Base-by-base conservation (phyloP, 2,329 filamentous ascomycete genomes). In the Lachnellula subtilissima region DNA sequence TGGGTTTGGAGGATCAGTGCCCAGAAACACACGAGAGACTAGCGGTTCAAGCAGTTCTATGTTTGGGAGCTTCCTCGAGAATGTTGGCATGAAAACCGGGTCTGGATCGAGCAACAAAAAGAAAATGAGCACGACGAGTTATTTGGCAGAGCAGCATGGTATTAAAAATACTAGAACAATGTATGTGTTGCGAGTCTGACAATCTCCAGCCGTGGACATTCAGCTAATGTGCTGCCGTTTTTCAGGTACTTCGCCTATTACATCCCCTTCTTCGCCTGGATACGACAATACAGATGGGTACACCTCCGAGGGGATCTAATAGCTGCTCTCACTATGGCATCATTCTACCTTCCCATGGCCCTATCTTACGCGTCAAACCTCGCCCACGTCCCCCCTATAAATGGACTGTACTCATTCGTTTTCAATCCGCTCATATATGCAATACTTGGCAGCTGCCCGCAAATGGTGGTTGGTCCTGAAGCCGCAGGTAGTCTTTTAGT, bases 311-410 rank as follows among this genome's bases (percentile, higher is more conserved):
- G 94, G 48, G 94, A 99, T 72, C 75, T 97, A 17, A 78, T 96
- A 14, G 88, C 93, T 8, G 92, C 93, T 49, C 72, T 97, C 60
- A 97, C 94, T n/a, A 87, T 99, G 76, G 90, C 93, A n/a, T 96
- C 92, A 25, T 94, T 99, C 75, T 99, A 99, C 72, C 88, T 99
- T 39, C 94, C 94, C 51, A 97, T 99, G 92, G 88, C 91, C 0
- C 81, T 99, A 14, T 97, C 94, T 0, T 87, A 95, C 61, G 91
- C 94, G 54, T 85, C 90, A 42, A 97, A 97, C 69, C 84, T 99
- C 43, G 91, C 88, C 5, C 94, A 97, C 70, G 85, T 97, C 1
- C 91, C 93, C 8, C 88, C 94, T 0, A 92, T 97, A 66, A 93
- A 96, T 68, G 94, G 94, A 0, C 80, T 99, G 3, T 99, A 97